Percentiles rank a stretch among this genome's conserved stretches.
These are phyloP conservation scores for Alternaria sp. DNA, from an alignment of 2,329 filamentous ascomycete genomes.

Conservation along the genomic window DNA sequence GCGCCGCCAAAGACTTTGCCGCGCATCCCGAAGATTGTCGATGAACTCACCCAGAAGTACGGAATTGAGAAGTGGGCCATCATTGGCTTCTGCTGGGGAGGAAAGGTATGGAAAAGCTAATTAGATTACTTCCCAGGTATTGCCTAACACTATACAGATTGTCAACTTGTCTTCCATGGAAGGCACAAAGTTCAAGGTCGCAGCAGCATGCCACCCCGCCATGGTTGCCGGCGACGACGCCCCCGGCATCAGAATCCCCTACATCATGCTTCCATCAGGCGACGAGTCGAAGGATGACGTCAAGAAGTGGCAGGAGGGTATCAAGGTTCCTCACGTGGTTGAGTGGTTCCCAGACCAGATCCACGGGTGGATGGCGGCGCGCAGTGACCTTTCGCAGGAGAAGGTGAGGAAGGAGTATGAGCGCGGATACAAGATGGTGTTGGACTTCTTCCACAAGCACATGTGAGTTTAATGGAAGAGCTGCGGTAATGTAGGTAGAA, in stretches of 20 bases:
- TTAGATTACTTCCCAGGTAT: not conserved
- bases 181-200: slow-evolving; percentile 63
- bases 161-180: slow-evolving; percentile 60
- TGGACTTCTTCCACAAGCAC: slow-evolving; percentile 61
- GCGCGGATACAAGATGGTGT: slow-evolving; percentile 56
- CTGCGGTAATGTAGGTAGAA: not conserved
- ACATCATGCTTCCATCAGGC: slow-evolving; percentile 62
- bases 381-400: slow-evolving; percentile 54
- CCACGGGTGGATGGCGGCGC: slow-evolving; percentile 55
- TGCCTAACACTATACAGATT: slow-evolving; percentile 51
- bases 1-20: slow-evolving; percentile 64
- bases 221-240: slow-evolving; percentile 67
- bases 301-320: slow-evolving; percentile 55
- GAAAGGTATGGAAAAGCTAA: slow-evolving; percentile 49
- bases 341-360: slow-evolving; percentile 58
- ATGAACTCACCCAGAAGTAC: slow-evolving; percentile 57
- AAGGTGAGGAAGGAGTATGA: slow-evolving; percentile 59
- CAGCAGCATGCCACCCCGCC: slow-evolving; percentile 63
- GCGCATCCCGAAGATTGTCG: slow-evolving; percentile 61
- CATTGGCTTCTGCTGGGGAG: slow-evolving; percentile 67
- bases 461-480: slow-evolving; percentile 50
- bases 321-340: slow-evolving; percentile 56
- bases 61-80: slow-evolving; percentile 64
- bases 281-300: slow-evolving; percentile 63
- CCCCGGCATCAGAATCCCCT: slow-evolving; percentile 61